These are phyloP conservation scores for Sugiyamaella qingdaonensis DNA, from an alignment of 805 yeast species.

Conservation along the genomic window DNA sequence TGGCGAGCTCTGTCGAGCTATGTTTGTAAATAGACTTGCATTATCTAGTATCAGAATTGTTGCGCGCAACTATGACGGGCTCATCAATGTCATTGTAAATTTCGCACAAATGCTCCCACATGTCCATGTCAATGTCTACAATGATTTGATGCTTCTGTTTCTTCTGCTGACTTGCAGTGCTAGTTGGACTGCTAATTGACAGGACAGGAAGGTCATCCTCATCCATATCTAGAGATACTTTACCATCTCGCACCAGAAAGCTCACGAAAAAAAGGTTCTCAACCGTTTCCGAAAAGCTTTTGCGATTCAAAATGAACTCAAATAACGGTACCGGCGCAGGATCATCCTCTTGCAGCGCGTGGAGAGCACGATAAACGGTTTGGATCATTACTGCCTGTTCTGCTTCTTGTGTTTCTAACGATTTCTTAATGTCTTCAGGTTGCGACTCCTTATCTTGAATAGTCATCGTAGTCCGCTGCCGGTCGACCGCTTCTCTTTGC, in stretches of 20 bases:
- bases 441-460: constrained; percentile 29
- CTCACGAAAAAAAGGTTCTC: constrained; percentile 83
- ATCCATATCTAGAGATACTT: constrained; percentile 50
- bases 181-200: neutral
- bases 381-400: constrained; percentile 52
- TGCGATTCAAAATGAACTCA: constrained; percentile 67
- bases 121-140: constrained; percentile 60
- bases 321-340: constrained; percentile 50
- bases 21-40: neutral
- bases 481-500: constrained; percentile 42
- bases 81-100: constrained; percentile 49
- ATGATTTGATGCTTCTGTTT: constrained; percentile 54
- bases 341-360: constrained; percentile 29
- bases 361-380: constrained; percentile 44
- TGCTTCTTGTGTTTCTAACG: constrained; percentile 52
- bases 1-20: neutral
- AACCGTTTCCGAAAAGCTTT: constrained; percentile 69
- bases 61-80: constrained; percentile 44
- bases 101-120: constrained; percentile 59
- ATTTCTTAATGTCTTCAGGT: constrained; percentile 46
- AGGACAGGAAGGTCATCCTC: constrained; percentile 28
- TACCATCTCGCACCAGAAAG: constrained; percentile 73
- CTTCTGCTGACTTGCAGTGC: constrained; percentile 19
- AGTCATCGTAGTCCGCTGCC: constrained; percentile 4
- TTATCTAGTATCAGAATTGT: constrained; percentile 5